Evolutionary conservation across 805 yeast species (phyloP).

Genomic region (Candida sphagnicola): DNA sequence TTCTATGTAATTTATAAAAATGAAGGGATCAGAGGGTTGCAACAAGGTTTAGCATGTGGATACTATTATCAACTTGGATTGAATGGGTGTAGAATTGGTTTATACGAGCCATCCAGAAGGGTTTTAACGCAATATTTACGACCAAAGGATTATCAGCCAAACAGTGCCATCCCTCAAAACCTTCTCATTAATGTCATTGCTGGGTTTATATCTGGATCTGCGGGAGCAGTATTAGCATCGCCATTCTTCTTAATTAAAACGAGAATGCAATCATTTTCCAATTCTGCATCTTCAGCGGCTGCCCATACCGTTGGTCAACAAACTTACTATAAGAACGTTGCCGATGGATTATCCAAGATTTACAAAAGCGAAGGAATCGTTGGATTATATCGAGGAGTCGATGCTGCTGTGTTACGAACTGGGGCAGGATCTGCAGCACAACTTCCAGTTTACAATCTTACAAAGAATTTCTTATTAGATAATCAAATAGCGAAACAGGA

Average conservation of each 20-base stretch:
- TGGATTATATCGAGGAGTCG: slow-evolving; percentile 88
- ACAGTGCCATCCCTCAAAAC: slow-evolving; percentile 30
- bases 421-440: slow-evolving; percentile 96
- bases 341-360: slow-evolving; percentile 65
- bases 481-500: slow-evolving; percentile 57
- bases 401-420: slow-evolving; percentile 90
- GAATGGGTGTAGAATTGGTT: slow-evolving; percentile 91
- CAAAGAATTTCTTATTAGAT: slow-evolving; percentile 59
- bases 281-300: slow-evolving; percentile 23
- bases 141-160: slow-evolving; percentile 46
- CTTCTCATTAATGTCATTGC: slow-evolving; percentile 64
- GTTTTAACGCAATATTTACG: slow-evolving; percentile 50
- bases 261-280: slow-evolving; percentile 95
- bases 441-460: slow-evolving; percentile 80
- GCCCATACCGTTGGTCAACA: slow-evolving; percentile 71
- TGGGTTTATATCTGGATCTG: slow-evolving; percentile 81
- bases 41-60: slow-evolving; percentile 86
- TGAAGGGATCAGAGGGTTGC: slow-evolving; percentile 87
- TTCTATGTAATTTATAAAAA: slow-evolving; percentile 62
- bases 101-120: slow-evolving; percentile 84
- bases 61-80: slow-evolving; percentile 86
- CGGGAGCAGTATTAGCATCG: slow-evolving; percentile 87
- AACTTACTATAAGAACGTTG: slow-evolving; percentile 71
- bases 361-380: slow-evolving; percentile 63
- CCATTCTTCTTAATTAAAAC: slow-evolving; percentile 93